Conservation (phyloP, 2,329 filamentous ascomycete genomes). For the Aspergillus quadricinctus region DNA sequence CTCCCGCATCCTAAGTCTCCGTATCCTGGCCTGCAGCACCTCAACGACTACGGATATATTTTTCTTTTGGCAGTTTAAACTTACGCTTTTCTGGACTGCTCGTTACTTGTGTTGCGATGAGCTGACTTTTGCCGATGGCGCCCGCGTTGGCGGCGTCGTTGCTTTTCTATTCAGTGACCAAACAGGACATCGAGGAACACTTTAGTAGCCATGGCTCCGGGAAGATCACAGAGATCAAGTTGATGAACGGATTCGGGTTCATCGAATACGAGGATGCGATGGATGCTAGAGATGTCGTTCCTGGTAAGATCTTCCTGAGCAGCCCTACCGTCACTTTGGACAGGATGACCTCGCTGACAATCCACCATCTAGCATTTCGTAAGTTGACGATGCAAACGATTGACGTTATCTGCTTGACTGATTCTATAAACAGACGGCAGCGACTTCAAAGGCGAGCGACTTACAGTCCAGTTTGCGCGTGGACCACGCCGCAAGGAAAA, state of each 20-base stretch:
- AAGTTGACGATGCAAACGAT: constrained; percentile 56
- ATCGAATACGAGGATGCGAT: constrained; percentile 98
- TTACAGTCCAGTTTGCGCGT: constrained; percentile 97
- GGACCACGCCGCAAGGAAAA: constrained; percentile 69
- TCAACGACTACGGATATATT: constrained; percentile 4
- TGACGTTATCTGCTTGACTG: constrained; percentile 30
- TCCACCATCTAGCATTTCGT: constrained; percentile 50
- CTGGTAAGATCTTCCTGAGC: constrained; percentile 60
- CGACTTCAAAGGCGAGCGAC: constrained; percentile 94
- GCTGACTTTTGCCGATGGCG: constrained; percentile 30
- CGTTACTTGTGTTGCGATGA: constrained; percentile 21
- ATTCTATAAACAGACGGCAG: constrained; percentile 67
- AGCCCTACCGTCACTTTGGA: constrained; percentile 1
- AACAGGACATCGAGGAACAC: constrained; percentile 92
- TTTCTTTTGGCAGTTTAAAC: constrained; percentile 13
- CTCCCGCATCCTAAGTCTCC: neutral
- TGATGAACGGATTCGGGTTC: constrained; percentile 99
- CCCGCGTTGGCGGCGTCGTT: constrained; percentile 24
- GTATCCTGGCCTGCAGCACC: neutral
- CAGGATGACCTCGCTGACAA: constrained; percentile 19
- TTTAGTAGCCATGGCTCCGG: constrained; percentile 94
- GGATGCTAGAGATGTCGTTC: constrained; percentile 97
- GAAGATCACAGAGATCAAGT: constrained; percentile 97
- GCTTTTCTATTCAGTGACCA: constrained; percentile 67
- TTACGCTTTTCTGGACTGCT: constrained; percentile 5